A percentile compares a stretch with the other conserved stretches of the same genome.
phyloP scores from a whole-genome alignment of 2,329 filamentous ascomycete genomes.

The Arthrobotrys sinensis region DNA sequence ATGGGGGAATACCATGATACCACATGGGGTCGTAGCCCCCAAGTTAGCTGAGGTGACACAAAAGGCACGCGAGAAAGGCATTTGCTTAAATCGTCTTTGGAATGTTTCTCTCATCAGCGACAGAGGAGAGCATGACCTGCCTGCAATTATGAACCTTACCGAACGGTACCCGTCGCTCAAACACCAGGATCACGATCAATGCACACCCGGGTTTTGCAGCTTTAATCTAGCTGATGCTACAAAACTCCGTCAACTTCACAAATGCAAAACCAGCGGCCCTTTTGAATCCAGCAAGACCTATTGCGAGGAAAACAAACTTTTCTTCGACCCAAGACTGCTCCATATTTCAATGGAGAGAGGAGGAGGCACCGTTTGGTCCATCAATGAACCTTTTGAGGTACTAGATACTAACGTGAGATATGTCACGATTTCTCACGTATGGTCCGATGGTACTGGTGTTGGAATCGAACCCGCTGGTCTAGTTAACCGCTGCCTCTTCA shows the following conservation, averaged over 20 bases:
- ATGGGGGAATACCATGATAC: conserved; percentile 51
- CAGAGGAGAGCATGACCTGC: conserved; percentile 39
- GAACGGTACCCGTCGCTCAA: conserved; percentile 15
- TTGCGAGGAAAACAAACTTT: conserved; percentile 20
- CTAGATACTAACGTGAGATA: conserved; percentile 6
- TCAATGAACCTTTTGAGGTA: conserved; percentile 38
- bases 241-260: conserved; percentile 33
- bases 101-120: conserved; percentile 27
- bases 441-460: conserved; percentile 65
- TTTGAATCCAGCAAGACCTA: background rate
- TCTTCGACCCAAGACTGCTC: conserved; percentile 30
- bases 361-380: conserved; percentile 38
- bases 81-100: conserved; percentile 38
- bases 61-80: conserved; percentile 22
- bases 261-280: background rate
- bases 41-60: conserved; percentile 15
- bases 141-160: conserved; percentile 35
- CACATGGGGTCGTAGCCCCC: conserved; percentile 20
- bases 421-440: conserved; percentile 66
- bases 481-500: conserved; percentile 65
- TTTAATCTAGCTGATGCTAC: conserved; percentile 33
- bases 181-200: conserved; percentile 30
- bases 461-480: conserved; percentile 62
- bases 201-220: conserved; percentile 35
- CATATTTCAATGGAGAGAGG: conserved; percentile 12